A percentile compares a stretch with the other conserved stretches of the same genome.
Conservation (phyloP, 169 alveolate genomes). For the Eimeria sp. region DNA sequence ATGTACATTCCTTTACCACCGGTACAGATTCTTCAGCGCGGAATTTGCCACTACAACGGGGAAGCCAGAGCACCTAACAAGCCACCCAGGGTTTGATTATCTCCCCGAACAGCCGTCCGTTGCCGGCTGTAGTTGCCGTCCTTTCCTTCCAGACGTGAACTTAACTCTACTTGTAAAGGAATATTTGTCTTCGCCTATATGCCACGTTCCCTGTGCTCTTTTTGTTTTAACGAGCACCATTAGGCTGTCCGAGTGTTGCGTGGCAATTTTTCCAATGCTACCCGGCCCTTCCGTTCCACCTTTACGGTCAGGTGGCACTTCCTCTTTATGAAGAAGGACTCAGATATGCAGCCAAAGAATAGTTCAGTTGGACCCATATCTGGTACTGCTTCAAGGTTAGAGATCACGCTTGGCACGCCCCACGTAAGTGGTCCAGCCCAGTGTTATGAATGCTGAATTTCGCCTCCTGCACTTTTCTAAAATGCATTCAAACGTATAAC, state of each 20-base stretch:
- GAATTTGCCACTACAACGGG: not conserved
- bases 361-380: not conserved
- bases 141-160: not conserved
- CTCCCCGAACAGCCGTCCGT: not conserved
- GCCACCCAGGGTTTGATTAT: not conserved
- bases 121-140: not conserved
- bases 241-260: not conserved
- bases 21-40: not conserved
- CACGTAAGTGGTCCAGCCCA: not conserved
- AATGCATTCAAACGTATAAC: not conserved
- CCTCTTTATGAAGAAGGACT: not conserved
- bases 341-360: not conserved
- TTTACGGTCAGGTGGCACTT: not conserved
- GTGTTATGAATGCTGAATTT: not conserved
- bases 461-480: not conserved
- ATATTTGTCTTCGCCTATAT: not conserved
- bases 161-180: not conserved
- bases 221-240: not conserved
- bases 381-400: not conserved
- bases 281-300: not conserved
- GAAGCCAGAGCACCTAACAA: not conserved
- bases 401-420: not conserved
- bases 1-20: not conserved
- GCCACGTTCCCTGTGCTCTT: not conserved
- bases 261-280: not conserved